Conservation (phyloP, 192 early-diverging fungal species). For the Backusella circina region DNA sequence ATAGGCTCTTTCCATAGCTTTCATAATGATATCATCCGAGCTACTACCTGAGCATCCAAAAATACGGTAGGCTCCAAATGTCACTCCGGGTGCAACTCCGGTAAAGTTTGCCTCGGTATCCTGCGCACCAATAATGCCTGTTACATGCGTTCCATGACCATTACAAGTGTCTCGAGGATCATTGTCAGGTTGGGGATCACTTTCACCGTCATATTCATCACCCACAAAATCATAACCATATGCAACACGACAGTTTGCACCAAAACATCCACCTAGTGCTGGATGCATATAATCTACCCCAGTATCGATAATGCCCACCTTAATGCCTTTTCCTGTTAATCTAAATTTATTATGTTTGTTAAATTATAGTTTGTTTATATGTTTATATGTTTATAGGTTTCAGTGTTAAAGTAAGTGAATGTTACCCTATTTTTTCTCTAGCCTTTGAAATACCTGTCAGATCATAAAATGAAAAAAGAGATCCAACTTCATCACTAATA, state of each 20-base stretch:
- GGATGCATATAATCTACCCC: slow-evolving; percentile 59
- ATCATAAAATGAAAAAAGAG: slow-evolving; percentile 32
- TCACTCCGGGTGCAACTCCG: slow-evolving; percentile 80
- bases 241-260: slow-evolving; percentile 46
- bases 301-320: slow-evolving; percentile 57
- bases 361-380: not conserved
- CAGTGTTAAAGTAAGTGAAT: slow-evolving; percentile 5
- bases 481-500: slow-evolving; percentile 11
- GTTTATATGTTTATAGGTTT: not conserved
- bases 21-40: slow-evolving; percentile 53
- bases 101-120: slow-evolving; percentile 45
- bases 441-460: slow-evolving; percentile 40
- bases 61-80: slow-evolving; percentile 61
- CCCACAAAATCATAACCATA: slow-evolving; percentile 55
- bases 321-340: slow-evolving; percentile 42
- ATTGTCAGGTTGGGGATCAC: slow-evolving; percentile 29
- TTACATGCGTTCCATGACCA: slow-evolving; percentile 51
- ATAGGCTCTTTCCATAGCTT: slow-evolving; percentile 48
- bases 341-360: slow-evolving; percentile 16
- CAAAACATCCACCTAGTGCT: slow-evolving; percentile 56
- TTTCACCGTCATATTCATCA: slow-evolving; percentile 43
- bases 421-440: slow-evolving; percentile 29
- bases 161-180: slow-evolving; percentile 49
- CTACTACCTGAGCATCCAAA: slow-evolving; percentile 52
- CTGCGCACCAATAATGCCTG: slow-evolving; percentile 70